phyloP scores from a whole-genome alignment of 495 filamentous ascomycete species.

The Penicillium mononematosum region DNA sequence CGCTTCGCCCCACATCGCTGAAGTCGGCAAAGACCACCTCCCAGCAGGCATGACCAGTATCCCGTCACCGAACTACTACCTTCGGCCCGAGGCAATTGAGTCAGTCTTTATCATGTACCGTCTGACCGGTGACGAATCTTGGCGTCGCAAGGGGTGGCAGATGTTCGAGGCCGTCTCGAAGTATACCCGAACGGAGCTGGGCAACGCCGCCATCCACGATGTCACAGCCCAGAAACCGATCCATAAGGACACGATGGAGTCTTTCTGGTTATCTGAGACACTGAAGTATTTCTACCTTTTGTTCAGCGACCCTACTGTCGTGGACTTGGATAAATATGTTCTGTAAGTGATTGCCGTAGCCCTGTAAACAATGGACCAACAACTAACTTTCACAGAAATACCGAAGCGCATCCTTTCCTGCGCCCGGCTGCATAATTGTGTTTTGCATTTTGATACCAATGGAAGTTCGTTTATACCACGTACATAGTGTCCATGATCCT shows the following conservation, averaged over 20 bases:
- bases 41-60: conserved; percentile 67
- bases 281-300: conserved; percentile 80
- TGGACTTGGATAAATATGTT: conserved; percentile 83
- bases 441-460: conserved; percentile 32
- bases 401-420: conserved; percentile 56
- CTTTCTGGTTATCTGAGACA: conserved; percentile 73
- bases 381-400: conserved; percentile 42
- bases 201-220: conserved; percentile 72
- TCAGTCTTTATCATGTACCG: conserved; percentile 96
- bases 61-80: conserved; percentile 63
- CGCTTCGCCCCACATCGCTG: conserved; percentile 15
- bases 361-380: conserved; percentile 5
- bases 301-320: conserved; percentile 66
- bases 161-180: conserved; percentile 79
- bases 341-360: conserved; percentile 48
- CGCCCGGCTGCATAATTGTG: conserved; percentile 35
- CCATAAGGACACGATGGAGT: conserved; percentile 50
- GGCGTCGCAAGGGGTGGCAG: conserved; percentile 85
- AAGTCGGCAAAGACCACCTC: conserved; percentile 52
- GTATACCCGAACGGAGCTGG: conserved; percentile 63
- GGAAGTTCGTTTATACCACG: conserved; percentile 19
- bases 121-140: conserved; percentile 74
- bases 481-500: neutral
- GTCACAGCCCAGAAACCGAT: conserved; percentile 55
- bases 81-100: conserved; percentile 92